Evolutionary conservation across 1,139 yeast species (phyloP).

Genomic region (Geotrichum macrosporum): DNA sequence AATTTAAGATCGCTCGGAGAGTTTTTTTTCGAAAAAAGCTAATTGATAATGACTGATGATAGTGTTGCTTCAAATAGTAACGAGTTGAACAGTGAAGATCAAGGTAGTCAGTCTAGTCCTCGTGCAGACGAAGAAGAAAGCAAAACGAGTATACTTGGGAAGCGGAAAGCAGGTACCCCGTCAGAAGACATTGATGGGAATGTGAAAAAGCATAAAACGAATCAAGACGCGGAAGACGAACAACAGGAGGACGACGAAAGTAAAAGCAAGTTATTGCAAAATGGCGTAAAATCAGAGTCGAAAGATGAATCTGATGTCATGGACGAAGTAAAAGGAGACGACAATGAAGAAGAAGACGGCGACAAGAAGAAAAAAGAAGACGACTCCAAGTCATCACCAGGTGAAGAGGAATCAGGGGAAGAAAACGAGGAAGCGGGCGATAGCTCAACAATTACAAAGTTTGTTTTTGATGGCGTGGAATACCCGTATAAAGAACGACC

Average conservation of each 20-base stretch:
- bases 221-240: not conserved
- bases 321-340: not conserved
- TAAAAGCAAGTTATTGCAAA: too few species aligned
- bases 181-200: not conserved
- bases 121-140: not conserved
- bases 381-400: slow-evolving; percentile 43
- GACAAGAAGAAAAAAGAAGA: slow-evolving; percentile 32
- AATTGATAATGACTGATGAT: not conserved
- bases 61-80: not conserved
- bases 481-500: slow-evolving; percentile 89
- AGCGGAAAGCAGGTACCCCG: not conserved
- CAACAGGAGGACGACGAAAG: not conserved
- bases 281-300: not conserved
- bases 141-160: not conserved
- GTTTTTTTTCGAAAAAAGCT: too few species aligned
- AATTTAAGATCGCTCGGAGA: too few species aligned
- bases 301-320: not conserved
- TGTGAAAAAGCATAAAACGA: not conserved
- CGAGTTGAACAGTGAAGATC: not conserved
- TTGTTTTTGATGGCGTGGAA: slow-evolving; percentile 69
- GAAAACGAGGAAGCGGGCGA: slow-evolving; percentile 29
- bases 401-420: slow-evolving; percentile 35
- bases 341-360: not conserved
- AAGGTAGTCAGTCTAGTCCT: not conserved
- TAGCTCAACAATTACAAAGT: slow-evolving; percentile 41